phyloP scores from a whole-genome alignment of 345 rosid species.

The Brassica cretica region DNA sequence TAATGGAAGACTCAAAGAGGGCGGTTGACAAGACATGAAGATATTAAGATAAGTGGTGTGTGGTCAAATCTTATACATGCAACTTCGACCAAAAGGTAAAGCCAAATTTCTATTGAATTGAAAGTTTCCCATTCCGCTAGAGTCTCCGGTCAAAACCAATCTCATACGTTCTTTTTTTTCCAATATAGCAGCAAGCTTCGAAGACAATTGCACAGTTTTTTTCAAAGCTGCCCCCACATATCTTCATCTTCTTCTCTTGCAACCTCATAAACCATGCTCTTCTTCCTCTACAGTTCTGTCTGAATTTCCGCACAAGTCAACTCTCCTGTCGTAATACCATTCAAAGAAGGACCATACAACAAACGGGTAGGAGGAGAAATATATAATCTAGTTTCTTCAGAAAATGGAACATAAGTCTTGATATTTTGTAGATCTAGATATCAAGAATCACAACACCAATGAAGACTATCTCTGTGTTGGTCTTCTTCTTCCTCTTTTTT shows the following conservation, averaged over 20 bases:
- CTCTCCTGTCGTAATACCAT: conserved; percentile 23
- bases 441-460: conserved; percentile 19
- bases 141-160: conserved; percentile 35
- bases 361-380: conserved; percentile 13
- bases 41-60: conserved; percentile 6
- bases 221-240: conserved; percentile 19
- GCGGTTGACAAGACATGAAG: not conserved
- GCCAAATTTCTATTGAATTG: conserved; percentile 15
- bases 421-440: conserved; percentile 26
- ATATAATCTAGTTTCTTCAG: not conserved
- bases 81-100: conserved; percentile 30
- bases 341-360: conserved; percentile 12
- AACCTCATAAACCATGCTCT: conserved; percentile 1
- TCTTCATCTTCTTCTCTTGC: conserved; percentile 19
- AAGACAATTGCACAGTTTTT: conserved; percentile 26
- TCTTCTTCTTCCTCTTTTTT: conserved; percentile 14
- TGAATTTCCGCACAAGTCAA: conserved; percentile 30
- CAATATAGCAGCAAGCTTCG: conserved; percentile 29
- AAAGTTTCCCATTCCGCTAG: conserved; percentile 19
- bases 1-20: conserved; percentile 6
- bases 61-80: conserved; percentile 30
- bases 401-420: conserved; percentile 17
- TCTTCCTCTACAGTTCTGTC: conserved; percentile 23
- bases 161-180: conserved; percentile 7
- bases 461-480: conserved; percentile 28